phyloP scores from a whole-genome alignment of 768 basidiomycete genomes.

The Pisolithus marmoratus region DNA sequence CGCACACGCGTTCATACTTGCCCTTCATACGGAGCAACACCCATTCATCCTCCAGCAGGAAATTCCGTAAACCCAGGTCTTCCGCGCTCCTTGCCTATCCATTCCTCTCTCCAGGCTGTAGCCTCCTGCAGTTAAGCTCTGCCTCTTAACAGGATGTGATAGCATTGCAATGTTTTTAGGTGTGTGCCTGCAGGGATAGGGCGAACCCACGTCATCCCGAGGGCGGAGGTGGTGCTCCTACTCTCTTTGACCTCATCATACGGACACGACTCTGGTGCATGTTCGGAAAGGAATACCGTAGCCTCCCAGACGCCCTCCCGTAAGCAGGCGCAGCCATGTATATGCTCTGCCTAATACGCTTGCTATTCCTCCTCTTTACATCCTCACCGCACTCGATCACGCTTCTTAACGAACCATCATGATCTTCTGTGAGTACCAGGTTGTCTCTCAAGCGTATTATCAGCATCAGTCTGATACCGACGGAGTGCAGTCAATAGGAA shows the following conservation, averaged over 20 bases:
- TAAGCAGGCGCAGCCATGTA: constrained; percentile 17
- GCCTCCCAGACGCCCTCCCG: constrained; percentile 14
- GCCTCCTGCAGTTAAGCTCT: not conserved
- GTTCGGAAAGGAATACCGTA: constrained; percentile 16
- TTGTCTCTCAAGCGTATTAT: not conserved
- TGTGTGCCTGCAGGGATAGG: constrained; percentile 3
- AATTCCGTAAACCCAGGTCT: not conserved
- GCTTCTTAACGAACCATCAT: constrained; percentile 14
- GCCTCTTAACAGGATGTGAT: too few species aligned
- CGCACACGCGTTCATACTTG: too few species aligned
- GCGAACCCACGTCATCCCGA: constrained; percentile 7
- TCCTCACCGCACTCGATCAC: not conserved
- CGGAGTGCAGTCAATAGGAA: constrained; percentile 23
- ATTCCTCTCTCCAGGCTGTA: not conserved
- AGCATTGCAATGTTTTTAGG: not conserved
- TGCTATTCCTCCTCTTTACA: not conserved
- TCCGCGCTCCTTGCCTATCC: not conserved
- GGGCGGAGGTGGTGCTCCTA: constrained; percentile 12
- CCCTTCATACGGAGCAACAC: not conserved
- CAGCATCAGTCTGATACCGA: not conserved
- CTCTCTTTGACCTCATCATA: constrained; percentile 22
- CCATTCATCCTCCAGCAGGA: not conserved
- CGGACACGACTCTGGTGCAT: constrained; percentile 30
- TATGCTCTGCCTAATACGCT: constrained; percentile 5
- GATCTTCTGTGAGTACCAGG: constrained; percentile 23